phyloP scores from a whole-genome alignment of 495 filamentous ascomycete species.

The Aspergillus olivimuriae region DNA sequence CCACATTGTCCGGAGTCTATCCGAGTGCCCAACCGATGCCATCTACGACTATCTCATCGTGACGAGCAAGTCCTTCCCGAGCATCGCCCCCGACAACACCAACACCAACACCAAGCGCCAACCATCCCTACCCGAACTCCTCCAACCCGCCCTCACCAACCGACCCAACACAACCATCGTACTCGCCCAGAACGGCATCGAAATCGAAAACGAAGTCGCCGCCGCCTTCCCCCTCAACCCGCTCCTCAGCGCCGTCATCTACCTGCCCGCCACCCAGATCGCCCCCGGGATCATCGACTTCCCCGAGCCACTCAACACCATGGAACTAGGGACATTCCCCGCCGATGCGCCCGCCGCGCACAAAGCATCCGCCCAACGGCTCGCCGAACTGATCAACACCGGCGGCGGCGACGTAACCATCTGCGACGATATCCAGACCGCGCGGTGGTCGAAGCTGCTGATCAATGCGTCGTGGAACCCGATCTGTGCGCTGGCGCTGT shows the following conservation, averaged over 20 bases:
- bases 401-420: constrained; percentile 33
- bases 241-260: constrained; percentile 42
- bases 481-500: constrained; percentile 41
- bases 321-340: constrained; percentile 45
- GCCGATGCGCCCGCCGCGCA: constrained; percentile 17
- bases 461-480: constrained; percentile 49
- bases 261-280: constrained; percentile 42
- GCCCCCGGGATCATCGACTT: constrained; percentile 22
- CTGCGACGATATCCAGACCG: constrained; percentile 42
- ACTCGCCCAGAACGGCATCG: constrained; percentile 50
- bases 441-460: constrained; percentile 47
- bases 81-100: too few relatives aligned
- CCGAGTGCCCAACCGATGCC: constrained; percentile 23
- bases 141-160: constrained; percentile 33
- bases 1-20: constrained; percentile 30
- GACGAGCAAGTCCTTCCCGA: constrained; percentile 20
- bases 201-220: constrained; percentile 41
- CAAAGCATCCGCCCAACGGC: constrained; percentile 22
- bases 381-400: constrained; percentile 27
- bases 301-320: constrained; percentile 23
- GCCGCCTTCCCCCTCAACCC: constrained; percentile 36
- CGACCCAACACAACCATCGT: constrained; percentile 36
- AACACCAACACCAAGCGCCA: constrained; percentile 25
- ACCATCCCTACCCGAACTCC: constrained; percentile 29
- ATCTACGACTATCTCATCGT: constrained; percentile 48